Evolutionary conservation across 208 protist genomes (phyloP).

Genomic region (Herpetomonas tarakana): DNA sequence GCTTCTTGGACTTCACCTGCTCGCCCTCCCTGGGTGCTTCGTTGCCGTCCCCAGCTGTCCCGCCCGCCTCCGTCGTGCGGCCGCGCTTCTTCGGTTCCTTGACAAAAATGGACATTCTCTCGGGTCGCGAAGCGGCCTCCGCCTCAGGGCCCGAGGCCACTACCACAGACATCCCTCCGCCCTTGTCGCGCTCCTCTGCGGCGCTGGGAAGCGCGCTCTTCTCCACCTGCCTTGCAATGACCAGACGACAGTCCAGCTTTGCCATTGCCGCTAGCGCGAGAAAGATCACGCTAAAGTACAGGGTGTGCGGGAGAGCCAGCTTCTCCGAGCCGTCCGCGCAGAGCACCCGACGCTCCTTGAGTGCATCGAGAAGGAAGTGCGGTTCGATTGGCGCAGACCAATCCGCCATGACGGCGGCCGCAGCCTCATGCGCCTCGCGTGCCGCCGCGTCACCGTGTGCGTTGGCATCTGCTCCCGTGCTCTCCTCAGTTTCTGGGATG

Average conservation of each 20-base stretch:
- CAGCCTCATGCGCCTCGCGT: neutral
- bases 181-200: neutral
- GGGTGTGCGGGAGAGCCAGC: conserved; percentile 29
- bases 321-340: conserved; percentile 2
- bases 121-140: neutral
- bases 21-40: conserved; percentile 10
- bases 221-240: conserved; percentile 28
- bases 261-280: conserved; percentile 42
- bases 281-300: conserved; percentile 56
- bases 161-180: neutral
- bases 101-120: conserved; percentile 46
- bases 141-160: neutral
- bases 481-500: neutral
- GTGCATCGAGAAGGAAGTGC: conserved; percentile 11
- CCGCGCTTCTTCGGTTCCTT: conserved; percentile 18
- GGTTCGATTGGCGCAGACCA: conserved; percentile 23
- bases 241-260: conserved; percentile 41
- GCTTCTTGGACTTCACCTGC: conserved; percentile 35
- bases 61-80: neutral
- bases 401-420: conserved; percentile 5
- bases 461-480: neutral
- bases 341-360: conserved; percentile 12
- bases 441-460: neutral
- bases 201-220: conserved; percentile 11
- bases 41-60: conserved; percentile 6